These are phyloP conservation scores for Glycyrrhiza uralensis DNA, from an alignment of 306 rosid genomes.

Conservation along the genomic window DNA sequence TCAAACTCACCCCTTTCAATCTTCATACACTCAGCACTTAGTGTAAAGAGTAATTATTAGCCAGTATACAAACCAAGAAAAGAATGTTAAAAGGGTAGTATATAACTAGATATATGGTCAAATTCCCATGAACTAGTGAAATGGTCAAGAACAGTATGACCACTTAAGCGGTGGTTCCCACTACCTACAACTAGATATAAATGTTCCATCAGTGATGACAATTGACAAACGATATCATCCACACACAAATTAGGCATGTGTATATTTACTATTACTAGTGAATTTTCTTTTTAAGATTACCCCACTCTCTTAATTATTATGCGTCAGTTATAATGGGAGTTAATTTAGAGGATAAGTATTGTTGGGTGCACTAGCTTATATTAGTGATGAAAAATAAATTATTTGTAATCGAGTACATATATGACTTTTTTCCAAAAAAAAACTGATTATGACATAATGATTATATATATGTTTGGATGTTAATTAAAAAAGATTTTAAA, in stretches of 20 bases:
- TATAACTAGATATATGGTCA: too few relatives aligned
- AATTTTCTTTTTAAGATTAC: background rate
- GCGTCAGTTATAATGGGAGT: background rate
- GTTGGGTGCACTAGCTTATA: background rate
- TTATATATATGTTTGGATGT: too few relatives aligned
- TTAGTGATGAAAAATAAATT: background rate
- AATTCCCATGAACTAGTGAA: background rate
- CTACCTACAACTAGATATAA: background rate
- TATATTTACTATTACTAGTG: background rate
- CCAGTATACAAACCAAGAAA: too few relatives aligned
- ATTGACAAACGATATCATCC: background rate
- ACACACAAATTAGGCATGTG: background rate
- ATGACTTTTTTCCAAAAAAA: too few relatives aligned
- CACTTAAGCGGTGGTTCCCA: conserved; percentile 15
- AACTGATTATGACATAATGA: too few relatives aligned
- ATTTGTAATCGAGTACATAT: too few relatives aligned
- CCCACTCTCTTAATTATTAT: background rate
- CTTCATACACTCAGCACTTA: too few relatives aligned
- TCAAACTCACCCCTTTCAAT: background rate
- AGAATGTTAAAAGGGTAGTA: too few relatives aligned
- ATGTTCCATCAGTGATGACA: background rate
- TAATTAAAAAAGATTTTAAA: too few relatives aligned
- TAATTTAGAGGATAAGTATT: background rate
- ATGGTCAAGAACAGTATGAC: background rate
- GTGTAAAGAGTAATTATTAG: too few relatives aligned